Percentiles rank a stretch among this genome's conserved stretches.
phyloP scores from a whole-genome alignment of 139 green algal species.

The Coccomyxa sp. region DNA sequence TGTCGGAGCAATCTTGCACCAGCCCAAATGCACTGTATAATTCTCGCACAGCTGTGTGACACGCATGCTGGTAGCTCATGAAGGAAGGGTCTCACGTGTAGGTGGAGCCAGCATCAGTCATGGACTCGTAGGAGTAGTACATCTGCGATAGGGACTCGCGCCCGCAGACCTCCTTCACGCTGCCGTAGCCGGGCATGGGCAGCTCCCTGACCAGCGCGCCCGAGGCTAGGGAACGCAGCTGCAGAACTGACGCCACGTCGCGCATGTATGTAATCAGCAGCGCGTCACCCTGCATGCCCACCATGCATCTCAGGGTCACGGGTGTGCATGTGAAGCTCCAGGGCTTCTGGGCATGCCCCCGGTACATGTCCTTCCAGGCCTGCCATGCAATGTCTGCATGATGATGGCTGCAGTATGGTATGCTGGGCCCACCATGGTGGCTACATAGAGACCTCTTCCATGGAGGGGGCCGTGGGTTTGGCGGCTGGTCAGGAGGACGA shows the following conservation, averaged over 20 bases:
- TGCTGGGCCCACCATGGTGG: too few relatives aligned
- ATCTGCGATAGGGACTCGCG: constrained; percentile 52
- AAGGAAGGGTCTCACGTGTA: constrained; percentile 47
- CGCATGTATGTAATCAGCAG: constrained; percentile 69
- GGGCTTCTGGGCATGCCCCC: too few relatives aligned
- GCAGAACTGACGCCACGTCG: constrained; percentile 50
- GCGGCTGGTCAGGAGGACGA: background rate
- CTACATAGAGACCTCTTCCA: too few relatives aligned
- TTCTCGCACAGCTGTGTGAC: too few relatives aligned
- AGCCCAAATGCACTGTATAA: too few relatives aligned
- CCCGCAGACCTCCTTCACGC: constrained; percentile 53
- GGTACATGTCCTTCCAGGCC: too few relatives aligned
- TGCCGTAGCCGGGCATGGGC: constrained; percentile 61
- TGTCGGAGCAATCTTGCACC: too few relatives aligned
- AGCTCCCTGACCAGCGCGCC: constrained; percentile 42
- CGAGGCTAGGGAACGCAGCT: constrained; percentile 51
- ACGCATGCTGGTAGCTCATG: background rate
- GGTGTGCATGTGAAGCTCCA: too few relatives aligned
- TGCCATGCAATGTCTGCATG: too few relatives aligned
- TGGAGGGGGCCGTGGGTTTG: too few relatives aligned
- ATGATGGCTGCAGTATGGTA: too few relatives aligned
- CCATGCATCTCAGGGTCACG: too few relatives aligned
- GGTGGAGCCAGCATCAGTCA: constrained; percentile 60
- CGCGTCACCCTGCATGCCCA: constrained; percentile 58
- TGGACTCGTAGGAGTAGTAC: constrained; percentile 73